A percentile compares a stretch with the other conserved stretches of the same genome.
phyloP scores from a whole-genome alignment of 78 protist genomes.

The Dictyostelium purpureum region DNA sequence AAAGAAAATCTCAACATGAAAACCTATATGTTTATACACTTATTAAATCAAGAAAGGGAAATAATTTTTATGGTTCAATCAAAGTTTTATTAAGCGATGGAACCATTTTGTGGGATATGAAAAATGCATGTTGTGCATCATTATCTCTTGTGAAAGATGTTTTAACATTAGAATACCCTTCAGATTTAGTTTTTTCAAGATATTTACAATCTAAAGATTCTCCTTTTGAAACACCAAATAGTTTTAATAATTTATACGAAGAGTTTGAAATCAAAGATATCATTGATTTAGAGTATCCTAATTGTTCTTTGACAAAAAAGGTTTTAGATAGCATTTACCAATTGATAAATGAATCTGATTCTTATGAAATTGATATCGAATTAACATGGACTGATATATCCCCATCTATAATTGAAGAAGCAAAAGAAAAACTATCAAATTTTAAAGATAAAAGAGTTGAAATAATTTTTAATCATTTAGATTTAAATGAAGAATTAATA shows the following conservation, averaged over 20 bases:
- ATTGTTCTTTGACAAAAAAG: background rate
- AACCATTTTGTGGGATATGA: background rate
- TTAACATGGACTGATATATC: background rate
- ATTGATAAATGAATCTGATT: background rate
- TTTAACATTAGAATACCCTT: background rate
- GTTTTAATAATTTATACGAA: background rate
- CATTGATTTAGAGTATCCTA: background rate
- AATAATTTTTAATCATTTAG: too few species aligned
- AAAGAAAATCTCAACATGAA: background rate
- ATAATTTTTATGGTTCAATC: background rate
- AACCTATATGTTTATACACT: too few species aligned
- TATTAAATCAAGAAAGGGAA: background rate
- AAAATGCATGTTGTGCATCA: background rate
- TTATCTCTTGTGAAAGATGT: background rate
- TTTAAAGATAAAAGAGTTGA: background rate
- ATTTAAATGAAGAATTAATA: background rate
- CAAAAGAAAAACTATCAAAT: too few species aligned
- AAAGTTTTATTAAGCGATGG: slow-evolving; percentile 21
- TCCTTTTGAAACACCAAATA: background rate
- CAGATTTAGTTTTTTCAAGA: background rate
- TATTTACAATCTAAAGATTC: background rate
- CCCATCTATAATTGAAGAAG: background rate
- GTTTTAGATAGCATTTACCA: background rate
- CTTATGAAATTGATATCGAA: background rate
- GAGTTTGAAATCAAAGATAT: background rate